These are phyloP conservation scores for Lactarius hatsudake DNA, from an alignment of 768 basidiomycete species.

Conservation along the genomic window DNA sequence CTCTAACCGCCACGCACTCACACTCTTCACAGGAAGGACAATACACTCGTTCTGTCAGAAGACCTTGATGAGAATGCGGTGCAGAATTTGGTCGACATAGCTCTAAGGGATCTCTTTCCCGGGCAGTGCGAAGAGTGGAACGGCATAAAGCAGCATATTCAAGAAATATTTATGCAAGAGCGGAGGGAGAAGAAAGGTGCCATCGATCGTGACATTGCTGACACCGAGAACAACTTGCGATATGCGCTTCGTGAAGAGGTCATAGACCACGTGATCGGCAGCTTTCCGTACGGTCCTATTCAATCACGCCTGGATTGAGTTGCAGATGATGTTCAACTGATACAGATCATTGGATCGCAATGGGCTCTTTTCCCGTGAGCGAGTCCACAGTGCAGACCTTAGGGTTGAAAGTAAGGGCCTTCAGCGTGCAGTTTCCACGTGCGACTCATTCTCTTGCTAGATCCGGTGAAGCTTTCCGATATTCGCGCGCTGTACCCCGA, in stretches of 20 bases:
- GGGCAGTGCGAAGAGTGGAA: neutral
- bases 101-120: neutral
- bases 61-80: neutral
- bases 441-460: neutral
- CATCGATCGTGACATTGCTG: neutral
- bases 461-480: neutral
- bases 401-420: neutral
- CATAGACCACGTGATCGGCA: neutral
- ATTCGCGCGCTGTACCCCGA: neutral
- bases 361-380: neutral
- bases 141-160: neutral
- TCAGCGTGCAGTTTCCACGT: neutral
- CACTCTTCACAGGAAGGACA: neutral
- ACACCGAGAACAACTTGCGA: neutral
- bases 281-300: slow-evolving; percentile 6
- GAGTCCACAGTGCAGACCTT: too few relatives aligned
- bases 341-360: slow-evolving; percentile 1
- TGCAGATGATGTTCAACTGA: neutral
- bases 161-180: neutral
- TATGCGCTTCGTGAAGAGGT: neutral
- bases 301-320: neutral
- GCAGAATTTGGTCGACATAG: slow-evolving; percentile 1
- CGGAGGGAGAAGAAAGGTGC: neutral
- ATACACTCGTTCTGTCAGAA: slow-evolving; percentile 3
- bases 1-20: neutral